These are phyloP conservation scores for Colletotrichum sp. DNA, from an alignment of 2,329 filamentous ascomycete genomes.

Conservation along the genomic window DNA sequence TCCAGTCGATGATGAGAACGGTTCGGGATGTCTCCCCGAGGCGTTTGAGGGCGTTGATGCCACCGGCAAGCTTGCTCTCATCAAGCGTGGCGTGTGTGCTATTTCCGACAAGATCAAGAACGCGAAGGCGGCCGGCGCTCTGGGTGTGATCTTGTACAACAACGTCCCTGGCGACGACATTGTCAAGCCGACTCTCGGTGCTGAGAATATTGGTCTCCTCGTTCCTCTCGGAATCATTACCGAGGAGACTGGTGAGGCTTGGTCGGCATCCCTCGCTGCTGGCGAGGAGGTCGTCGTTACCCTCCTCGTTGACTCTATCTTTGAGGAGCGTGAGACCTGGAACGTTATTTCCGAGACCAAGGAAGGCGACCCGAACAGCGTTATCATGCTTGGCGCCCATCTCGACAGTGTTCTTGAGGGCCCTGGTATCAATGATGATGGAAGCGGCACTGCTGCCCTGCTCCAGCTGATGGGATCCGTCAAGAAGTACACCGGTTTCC, in stretches of 20 bases:
- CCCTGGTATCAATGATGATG: constrained; percentile 46
- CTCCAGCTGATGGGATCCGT: constrained; percentile 41
- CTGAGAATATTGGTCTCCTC: constrained; percentile 37
- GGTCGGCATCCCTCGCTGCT: constrained; percentile 35
- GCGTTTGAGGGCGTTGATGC: constrained; percentile 48
- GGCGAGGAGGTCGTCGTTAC: constrained; percentile 37
- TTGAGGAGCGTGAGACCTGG: constrained; percentile 40
- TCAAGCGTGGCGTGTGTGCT: constrained; percentile 48
- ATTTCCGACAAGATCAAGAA: constrained; percentile 48
- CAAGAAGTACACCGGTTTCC: constrained; percentile 39
- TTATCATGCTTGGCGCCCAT: constrained; percentile 46
- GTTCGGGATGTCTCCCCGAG: constrained; percentile 45
- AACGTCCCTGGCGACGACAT: constrained; percentile 51
- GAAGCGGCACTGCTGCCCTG: constrained; percentile 40
- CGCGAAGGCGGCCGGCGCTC: constrained; percentile 44
- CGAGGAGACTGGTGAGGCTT: constrained; percentile 38
- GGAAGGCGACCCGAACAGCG: constrained; percentile 44
- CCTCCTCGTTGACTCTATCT: constrained; percentile 39
- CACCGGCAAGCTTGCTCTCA: constrained; percentile 46
- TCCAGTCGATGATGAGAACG: constrained; percentile 39
- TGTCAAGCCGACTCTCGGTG: constrained; percentile 58
- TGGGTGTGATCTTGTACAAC: constrained; percentile 64
- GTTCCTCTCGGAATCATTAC: constrained; percentile 40
- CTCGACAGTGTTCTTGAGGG: constrained; percentile 44
- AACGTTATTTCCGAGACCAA: constrained; percentile 49